Conservation (phyloP, 306 rosid species). For the Quercus mongolica region DNA sequence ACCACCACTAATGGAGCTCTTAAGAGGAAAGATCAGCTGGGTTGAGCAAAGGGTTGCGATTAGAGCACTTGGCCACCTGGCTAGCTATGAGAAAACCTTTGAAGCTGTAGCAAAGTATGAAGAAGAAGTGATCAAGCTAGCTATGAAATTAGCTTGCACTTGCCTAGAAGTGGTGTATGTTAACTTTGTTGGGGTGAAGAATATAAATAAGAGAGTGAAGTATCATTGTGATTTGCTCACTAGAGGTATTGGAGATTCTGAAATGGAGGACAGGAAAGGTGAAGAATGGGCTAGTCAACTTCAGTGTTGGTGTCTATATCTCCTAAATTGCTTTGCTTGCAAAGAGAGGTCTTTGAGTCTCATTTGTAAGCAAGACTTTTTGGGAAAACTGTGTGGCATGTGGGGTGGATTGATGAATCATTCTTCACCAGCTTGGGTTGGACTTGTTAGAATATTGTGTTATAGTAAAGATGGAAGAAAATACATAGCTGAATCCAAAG, state of each 20-base stretch:
- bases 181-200: conserved; percentile 37
- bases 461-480: conserved; percentile 56
- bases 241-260: conserved; percentile 64
- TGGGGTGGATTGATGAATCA: conserved; percentile 81
- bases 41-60: conserved; percentile 75
- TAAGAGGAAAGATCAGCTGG: conserved; percentile 65
- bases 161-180: conserved; percentile 48
- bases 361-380: conserved; percentile 53
- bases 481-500: conserved; percentile 36
- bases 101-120: conserved; percentile 39
- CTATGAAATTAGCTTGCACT: conserved; percentile 54
- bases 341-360: conserved; percentile 47
- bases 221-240: conserved; percentile 69
- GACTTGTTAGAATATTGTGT: conserved; percentile 64
- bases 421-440: conserved; percentile 67
- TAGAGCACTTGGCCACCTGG: conserved; percentile 76
- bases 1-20: conserved; percentile 58
- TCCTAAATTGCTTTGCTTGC: conserved; percentile 75
- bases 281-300: conserved; percentile 84
- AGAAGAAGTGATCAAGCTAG: conserved; percentile 42
- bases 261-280: conserved; percentile 69
- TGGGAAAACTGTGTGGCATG: conserved; percentile 50
- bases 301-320: conserved; percentile 74
- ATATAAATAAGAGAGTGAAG: conserved; percentile 31
- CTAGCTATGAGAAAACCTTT: conserved; percentile 60